A percentile compares a stretch with the other conserved stretches of the same genome.
Conservation (phyloP, 2,329 filamentous ascomycete species). For the Curvularia hawaiiensis region DNA sequence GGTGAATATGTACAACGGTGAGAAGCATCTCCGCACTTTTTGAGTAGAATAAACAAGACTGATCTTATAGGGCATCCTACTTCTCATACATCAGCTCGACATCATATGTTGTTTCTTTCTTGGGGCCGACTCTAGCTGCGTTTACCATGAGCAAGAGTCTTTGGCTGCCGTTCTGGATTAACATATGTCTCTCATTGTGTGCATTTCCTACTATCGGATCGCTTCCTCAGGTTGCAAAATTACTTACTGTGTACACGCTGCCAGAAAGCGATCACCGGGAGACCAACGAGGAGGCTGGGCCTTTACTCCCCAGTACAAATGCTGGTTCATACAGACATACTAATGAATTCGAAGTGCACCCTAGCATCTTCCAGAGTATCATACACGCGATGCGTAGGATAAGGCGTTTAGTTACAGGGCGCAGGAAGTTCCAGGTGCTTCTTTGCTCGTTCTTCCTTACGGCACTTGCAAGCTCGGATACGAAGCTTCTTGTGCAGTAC, state of each 20-base stretch:
- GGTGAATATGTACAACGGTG: slow-evolving; percentile 41
- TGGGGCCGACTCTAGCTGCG: slow-evolving; percentile 43
- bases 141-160: slow-evolving; percentile 43
- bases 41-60: neutral
- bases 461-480: slow-evolving; percentile 46
- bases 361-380: slow-evolving; percentile 20
- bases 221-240: slow-evolving; percentile 21
- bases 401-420: slow-evolving; percentile 25
- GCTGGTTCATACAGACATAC: slow-evolving; percentile 21
- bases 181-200: slow-evolving; percentile 33
- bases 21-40: neutral
- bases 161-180: slow-evolving; percentile 46
- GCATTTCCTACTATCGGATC: slow-evolving; percentile 34
- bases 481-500: slow-evolving; percentile 46
- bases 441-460: slow-evolving; percentile 44
- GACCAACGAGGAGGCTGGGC: slow-evolving; percentile 24
- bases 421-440: slow-evolving; percentile 43
- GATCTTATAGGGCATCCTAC: slow-evolving; percentile 35
- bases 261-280: neutral
- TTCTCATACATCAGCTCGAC: slow-evolving; percentile 45
- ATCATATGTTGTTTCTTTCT: slow-evolving; percentile 42
- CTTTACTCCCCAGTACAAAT: slow-evolving; percentile 27
- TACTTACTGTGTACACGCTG: neutral
- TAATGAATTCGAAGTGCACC: slow-evolving; percentile 33
- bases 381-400: slow-evolving; percentile 25